phyloP scores from a whole-genome alignment of 2,329 filamentous ascomycete species.

The Sarocladiaceae sp. region DNA sequence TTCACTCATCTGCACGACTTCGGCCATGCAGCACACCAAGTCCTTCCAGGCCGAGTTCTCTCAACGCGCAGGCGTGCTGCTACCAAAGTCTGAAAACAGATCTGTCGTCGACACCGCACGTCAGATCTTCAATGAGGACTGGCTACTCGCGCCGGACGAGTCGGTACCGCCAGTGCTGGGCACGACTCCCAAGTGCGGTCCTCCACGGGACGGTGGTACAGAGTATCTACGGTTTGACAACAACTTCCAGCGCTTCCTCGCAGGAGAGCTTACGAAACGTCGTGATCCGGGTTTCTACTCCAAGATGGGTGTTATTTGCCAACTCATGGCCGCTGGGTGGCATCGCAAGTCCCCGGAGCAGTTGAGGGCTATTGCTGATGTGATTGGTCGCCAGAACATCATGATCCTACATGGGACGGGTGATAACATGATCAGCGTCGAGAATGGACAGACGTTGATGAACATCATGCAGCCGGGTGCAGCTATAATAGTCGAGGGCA shows the following conservation, averaged over 20 bases:
- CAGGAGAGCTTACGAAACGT: constrained; percentile 72
- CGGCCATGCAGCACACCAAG: constrained; percentile 56
- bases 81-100: constrained; percentile 67
- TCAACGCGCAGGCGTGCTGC: constrained; percentile 50
- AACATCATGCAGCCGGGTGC: constrained; percentile 58
- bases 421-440: constrained; percentile 74
- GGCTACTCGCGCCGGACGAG: constrained; percentile 59
- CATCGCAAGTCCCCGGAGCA: constrained; percentile 70
- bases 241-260: constrained; percentile 79
- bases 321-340: constrained; percentile 74
- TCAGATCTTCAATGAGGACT: constrained; percentile 62
- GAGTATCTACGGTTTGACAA: constrained; percentile 58
- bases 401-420: constrained; percentile 70
- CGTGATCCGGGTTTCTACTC: constrained; percentile 57
- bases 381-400: constrained; percentile 69
- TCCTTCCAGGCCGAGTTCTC: constrained; percentile 62
- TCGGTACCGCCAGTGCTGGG: constrained; percentile 42
- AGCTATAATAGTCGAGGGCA: constrained; percentile 61
- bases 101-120: constrained; percentile 60
- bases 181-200: constrained; percentile 35
- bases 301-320: constrained; percentile 65
- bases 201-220: constrained; percentile 18
- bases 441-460: constrained; percentile 66
- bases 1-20: constrained; percentile 58
- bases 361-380: constrained; percentile 59